These are phyloP conservation scores for Prunus dulcis DNA, from an alignment of 306 rosid species.

Conservation along the genomic window DNA sequence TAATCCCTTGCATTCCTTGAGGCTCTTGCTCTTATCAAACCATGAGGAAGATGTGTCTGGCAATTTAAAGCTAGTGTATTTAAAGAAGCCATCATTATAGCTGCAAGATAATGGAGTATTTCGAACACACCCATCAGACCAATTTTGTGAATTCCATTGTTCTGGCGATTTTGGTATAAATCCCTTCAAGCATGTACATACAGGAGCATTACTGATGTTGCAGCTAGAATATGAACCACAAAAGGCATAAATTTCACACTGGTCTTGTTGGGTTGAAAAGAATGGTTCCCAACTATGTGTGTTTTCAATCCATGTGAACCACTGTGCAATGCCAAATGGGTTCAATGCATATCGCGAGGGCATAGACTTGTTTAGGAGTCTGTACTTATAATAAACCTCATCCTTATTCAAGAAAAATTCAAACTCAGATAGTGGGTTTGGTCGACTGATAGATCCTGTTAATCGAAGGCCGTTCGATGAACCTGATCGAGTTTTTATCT, in stretches of 20 bases:
- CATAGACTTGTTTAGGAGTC: slow-evolving; percentile 19
- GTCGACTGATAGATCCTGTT: neutral
- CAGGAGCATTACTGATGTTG: slow-evolving; percentile 9
- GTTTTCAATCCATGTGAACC: slow-evolving; percentile 12
- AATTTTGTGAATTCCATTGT: slow-evolving; percentile 21
- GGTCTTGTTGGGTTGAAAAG: neutral
- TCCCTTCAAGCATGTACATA: slow-evolving; percentile 50
- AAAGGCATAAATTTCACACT: slow-evolving; percentile 37
- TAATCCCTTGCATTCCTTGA: slow-evolving; percentile 21
- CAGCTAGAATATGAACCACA: slow-evolving; percentile 50
- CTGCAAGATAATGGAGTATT: slow-evolving; percentile 26
- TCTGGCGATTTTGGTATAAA: slow-evolving; percentile 25
- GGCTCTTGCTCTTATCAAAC: slow-evolving; percentile 22
- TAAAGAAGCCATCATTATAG: slow-evolving; percentile 26
- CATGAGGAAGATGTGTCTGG: slow-evolving; percentile 17
- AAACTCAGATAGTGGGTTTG: no score
- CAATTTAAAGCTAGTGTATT: slow-evolving; percentile 26
- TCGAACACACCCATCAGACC: slow-evolving; percentile 43
- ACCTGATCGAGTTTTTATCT: slow-evolving; percentile 2
- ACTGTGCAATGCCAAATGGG: slow-evolving; percentile 6
- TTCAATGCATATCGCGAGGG: slow-evolving; percentile 41
- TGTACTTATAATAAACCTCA: slow-evolving; percentile 36
- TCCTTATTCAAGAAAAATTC: neutral
- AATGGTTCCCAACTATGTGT: neutral
- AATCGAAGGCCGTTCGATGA: neutral